A percentile compares a stretch with the other conserved stretches of the same genome.
Conservation (phyloP, 371 early-diverging fungal genomes). For the Apophysomyces ossiformis region DNA sequence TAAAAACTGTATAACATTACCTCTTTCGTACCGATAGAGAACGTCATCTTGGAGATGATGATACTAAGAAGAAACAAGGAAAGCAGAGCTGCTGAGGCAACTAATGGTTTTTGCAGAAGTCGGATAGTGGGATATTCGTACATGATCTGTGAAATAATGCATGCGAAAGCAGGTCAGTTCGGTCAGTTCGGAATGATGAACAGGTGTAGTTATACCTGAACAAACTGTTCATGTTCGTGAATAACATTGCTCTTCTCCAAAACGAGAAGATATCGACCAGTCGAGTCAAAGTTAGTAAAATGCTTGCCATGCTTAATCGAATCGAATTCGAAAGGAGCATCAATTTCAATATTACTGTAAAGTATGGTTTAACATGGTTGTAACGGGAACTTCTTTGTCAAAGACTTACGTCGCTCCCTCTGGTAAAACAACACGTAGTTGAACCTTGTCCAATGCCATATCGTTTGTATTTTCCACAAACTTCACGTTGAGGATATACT, state of each 20-base stretch:
- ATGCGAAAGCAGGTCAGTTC: not conserved
- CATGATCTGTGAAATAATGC: constrained; percentile 39
- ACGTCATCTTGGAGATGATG: constrained; percentile 44
- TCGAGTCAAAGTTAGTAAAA: constrained; percentile 77
- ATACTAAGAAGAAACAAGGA: constrained; percentile 45
- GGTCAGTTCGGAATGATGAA: not conserved
- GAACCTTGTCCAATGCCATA: constrained; percentile 67
- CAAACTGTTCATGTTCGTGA: constrained; percentile 56
- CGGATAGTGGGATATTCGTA: constrained; percentile 42
- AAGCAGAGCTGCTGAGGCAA: constrained; percentile 42
- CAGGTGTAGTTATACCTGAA: constrained; percentile 32
- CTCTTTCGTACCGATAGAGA: constrained; percentile 40
- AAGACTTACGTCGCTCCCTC: constrained; percentile 87
- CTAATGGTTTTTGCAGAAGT: constrained; percentile 55
- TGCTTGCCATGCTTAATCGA: constrained; percentile 36
- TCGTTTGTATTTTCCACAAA: constrained; percentile 70
- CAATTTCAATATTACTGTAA: constrained; percentile 60
- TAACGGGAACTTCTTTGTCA: not conserved
- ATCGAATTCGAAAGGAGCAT: constrained; percentile 60
- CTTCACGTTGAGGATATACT: constrained; percentile 70
- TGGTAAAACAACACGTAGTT: constrained; percentile 82
- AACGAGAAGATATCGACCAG: constrained; percentile 68
- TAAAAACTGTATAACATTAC: constrained; percentile 20
- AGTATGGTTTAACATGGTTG: not conserved
- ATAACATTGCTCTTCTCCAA: constrained; percentile 69